These are phyloP conservation scores for Cercospora zeina DNA, from an alignment of 2,329 filamentous ascomycete species.

Conservation along the genomic window DNA sequence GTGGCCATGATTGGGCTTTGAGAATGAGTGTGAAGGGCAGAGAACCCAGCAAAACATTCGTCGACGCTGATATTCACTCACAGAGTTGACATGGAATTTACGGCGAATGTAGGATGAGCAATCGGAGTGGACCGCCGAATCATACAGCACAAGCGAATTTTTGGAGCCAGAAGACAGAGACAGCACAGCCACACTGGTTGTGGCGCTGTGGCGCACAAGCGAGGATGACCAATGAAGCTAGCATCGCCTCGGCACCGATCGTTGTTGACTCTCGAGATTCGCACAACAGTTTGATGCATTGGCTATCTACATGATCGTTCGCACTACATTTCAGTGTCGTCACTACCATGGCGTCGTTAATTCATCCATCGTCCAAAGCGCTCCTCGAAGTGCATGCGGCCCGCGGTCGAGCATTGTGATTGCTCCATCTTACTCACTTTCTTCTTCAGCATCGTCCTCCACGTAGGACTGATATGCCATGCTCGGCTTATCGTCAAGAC, in stretches of 20 bases:
- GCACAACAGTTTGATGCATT: not conserved
- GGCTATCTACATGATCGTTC: not conserved
- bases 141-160: slow-evolving; percentile 7
- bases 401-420: not conserved
- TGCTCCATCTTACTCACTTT: not conserved
- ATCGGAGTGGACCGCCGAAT: slow-evolving; percentile 14
- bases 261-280: not conserved
- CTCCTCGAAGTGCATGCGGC: no score
- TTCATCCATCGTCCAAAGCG: not conserved
- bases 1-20: slow-evolving; percentile 12
- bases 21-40: not conserved
- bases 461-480: not conserved
- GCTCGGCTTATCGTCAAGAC: not conserved
- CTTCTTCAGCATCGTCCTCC: not conserved
- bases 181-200: not conserved
- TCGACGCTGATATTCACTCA: not conserved
- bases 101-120: slow-evolving; percentile 13
- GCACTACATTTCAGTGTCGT: not conserved
- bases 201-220: slow-evolving; percentile 13
- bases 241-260: not conserved
- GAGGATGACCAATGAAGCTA: not conserved
- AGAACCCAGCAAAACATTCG: not conserved
- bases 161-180: slow-evolving; percentile 6
- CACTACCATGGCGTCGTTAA: not conserved
- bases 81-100: not conserved